Conservation (phyloP, 2,329 filamentous ascomycete species). For the Xylariaceae sp. region DNA sequence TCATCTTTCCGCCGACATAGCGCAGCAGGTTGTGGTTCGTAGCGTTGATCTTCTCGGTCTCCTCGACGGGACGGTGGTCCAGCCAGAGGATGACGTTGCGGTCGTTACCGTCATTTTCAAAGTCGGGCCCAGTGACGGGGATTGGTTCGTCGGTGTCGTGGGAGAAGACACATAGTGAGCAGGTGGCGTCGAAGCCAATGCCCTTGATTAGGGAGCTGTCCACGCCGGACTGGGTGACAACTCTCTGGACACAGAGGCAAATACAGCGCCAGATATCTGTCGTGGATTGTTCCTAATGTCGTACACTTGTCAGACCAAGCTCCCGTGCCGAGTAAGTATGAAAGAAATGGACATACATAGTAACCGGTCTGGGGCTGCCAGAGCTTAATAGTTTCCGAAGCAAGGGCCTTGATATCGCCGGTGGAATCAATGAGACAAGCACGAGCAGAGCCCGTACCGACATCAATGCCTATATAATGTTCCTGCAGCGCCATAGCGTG, state of each 20-base stretch:
- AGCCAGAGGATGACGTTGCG: constrained; percentile 97
- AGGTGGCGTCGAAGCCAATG: constrained; percentile 98
- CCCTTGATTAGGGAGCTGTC: constrained; percentile 72
- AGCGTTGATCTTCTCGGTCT: constrained; percentile 89
- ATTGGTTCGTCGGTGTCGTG: constrained; percentile 86
- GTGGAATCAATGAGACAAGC: constrained; percentile 91
- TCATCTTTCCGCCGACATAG: constrained; percentile 97
- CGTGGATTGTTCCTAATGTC: constrained; percentile 81
- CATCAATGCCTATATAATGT: constrained; percentile 80
- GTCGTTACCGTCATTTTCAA: constrained; percentile 73
- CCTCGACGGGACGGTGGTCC: constrained; percentile 84
- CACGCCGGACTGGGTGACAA: constrained; percentile 75
- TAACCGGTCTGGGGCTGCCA: constrained; percentile 74
- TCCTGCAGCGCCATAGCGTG: constrained; percentile 37
- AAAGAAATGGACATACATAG: constrained; percentile 44
- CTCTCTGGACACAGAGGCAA: constrained; percentile 78
- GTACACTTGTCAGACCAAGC: not conserved
- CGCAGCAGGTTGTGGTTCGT: constrained; percentile 88
- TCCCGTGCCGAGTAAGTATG: too few species aligned
- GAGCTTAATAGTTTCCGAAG: constrained; percentile 69
- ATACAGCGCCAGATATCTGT: constrained; percentile 96
- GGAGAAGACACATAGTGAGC: constrained; percentile 87
- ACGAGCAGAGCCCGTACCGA: constrained; percentile 90
- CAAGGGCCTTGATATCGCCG: constrained; percentile 77
- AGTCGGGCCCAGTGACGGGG: constrained; percentile 82